Evolutionary conservation across 2,329 filamentous ascomycete species (phyloP).

Genomic region (Clarireedia monteithiana): DNA sequence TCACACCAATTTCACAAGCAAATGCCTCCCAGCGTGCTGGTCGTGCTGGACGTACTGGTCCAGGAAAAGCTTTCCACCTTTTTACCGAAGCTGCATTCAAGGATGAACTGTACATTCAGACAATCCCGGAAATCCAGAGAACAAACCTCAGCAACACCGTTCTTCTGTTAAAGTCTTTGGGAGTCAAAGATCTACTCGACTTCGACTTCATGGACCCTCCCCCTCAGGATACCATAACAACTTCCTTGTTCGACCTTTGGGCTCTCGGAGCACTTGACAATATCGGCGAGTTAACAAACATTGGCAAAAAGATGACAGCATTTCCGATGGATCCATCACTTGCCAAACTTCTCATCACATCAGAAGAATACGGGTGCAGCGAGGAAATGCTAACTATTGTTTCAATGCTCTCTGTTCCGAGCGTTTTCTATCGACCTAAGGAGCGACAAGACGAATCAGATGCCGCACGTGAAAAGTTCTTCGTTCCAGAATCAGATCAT

Average conservation of each 20-base stretch:
- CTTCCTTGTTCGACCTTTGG: slow-evolving; percentile 96
- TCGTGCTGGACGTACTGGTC: slow-evolving; percentile 86
- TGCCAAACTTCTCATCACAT: slow-evolving; percentile 88
- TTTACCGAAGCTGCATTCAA: slow-evolving; percentile 93
- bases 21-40: slow-evolving; percentile 92
- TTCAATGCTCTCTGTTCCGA: slow-evolving; percentile 93
- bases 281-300: slow-evolving; percentile 77
- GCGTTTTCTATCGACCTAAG: slow-evolving; percentile 93
- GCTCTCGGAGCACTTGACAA: slow-evolving; percentile 90
- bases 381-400: slow-evolving; percentile 99
- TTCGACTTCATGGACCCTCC: slow-evolving; percentile 99
- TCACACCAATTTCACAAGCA: slow-evolving; percentile 94
- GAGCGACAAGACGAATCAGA: slow-evolving; percentile 96
- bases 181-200: slow-evolving; percentile 87
- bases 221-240: slow-evolving; percentile 94
- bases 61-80: slow-evolving; percentile 88
- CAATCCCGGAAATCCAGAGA: slow-evolving; percentile 94
- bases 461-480: slow-evolving; percentile 92
- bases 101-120: slow-evolving; percentile 93
- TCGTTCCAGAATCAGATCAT: slow-evolving; percentile 95
- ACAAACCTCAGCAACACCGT: slow-evolving; percentile 96
- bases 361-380: slow-evolving; percentile 82
- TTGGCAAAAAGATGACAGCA: slow-evolving; percentile 89
- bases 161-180: slow-evolving; percentile 85
- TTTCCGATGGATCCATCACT: slow-evolving; percentile 98